Evolutionary conservation across 208 protist genomes (phyloP).

Genomic region (Wallacemonas sp.): DNA sequence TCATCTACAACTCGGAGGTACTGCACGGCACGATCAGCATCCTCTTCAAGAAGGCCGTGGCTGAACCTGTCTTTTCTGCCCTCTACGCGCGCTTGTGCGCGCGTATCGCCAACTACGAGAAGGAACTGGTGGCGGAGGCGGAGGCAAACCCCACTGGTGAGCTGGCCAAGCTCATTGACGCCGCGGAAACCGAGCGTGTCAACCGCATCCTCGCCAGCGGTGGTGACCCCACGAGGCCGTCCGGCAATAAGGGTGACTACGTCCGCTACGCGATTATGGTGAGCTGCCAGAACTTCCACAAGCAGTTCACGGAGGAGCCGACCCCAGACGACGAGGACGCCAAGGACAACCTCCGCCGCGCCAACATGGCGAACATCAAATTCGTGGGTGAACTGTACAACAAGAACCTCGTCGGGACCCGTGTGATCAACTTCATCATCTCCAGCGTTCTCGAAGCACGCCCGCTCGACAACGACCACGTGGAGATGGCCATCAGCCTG

Average conservation of each 20-base stretch:
- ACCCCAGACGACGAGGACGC: slow-evolving; percentile 42
- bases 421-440: slow-evolving; percentile 60
- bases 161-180: slow-evolving; percentile 25
- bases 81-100: slow-evolving; percentile 82
- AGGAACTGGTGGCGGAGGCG: slow-evolving; percentile 48
- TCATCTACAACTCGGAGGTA: slow-evolving; percentile 67
- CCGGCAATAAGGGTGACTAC: slow-evolving; percentile 19
- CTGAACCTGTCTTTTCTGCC: slow-evolving; percentile 85
- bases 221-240: slow-evolving; percentile 16
- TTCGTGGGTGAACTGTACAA: slow-evolving; percentile 90
- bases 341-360: slow-evolving; percentile 67
- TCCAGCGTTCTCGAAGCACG: not conserved
- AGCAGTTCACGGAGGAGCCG: slow-evolving; percentile 41
- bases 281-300: slow-evolving; percentile 57
- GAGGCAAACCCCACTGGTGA: slow-evolving; percentile 30
- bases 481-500: slow-evolving; percentile 81
- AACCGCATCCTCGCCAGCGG: slow-evolving; percentile 17
- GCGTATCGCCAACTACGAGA: slow-evolving; percentile 74
- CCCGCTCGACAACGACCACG: slow-evolving; percentile 56
- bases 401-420: slow-evolving; percentile 57
- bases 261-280: slow-evolving; percentile 48
- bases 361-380: slow-evolving; percentile 90
- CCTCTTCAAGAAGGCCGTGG: slow-evolving; percentile 86
- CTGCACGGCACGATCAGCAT: slow-evolving; percentile 68
- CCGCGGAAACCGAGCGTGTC: slow-evolving; percentile 14